Evolutionary conservation across 371 early-diverging fungal species (phyloP), one percentile per base, ranked within the genome.

Genomic region (Coemansia sp.): DNA sequence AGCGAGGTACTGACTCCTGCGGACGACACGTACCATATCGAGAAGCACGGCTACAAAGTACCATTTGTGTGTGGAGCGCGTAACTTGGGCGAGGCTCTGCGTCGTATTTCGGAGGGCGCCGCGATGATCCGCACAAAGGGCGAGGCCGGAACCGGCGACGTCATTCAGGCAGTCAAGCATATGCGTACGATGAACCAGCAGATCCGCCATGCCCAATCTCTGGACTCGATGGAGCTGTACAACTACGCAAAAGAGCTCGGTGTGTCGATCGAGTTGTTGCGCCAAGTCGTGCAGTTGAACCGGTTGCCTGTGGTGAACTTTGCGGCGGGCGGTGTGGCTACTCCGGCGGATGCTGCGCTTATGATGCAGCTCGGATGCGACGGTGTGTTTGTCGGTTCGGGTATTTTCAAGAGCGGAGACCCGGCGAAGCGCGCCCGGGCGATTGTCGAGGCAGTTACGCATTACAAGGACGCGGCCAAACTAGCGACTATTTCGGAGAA

Each of bases 321-420:
- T 85, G 96, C 97, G 71, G 97, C 96, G 63, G 98, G 97, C 75
- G 98, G 98, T 82, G 88, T 98, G 72, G 96, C 96, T 39, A 96
- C 97, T 39, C 98, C 97, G 51, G 96, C 96, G 18, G 98, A 98
- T 86, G 97, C 97, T 65, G 98, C 96, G 28, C 80, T 95, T 67
- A 94, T 97, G 94, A 94, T 95, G 94, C 96, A 95, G 84, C 88
- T 96, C 65, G 98, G 98, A 67, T 93, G 95, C 84, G 98, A 98
- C 83, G 98, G 98, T 84, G 96, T 98, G 74, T 92, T 93, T 74
- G 92, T 93, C 50, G 92, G 92, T 56, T 89, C 91, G 5, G 93
- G 91, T 60, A 91, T 93, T 81, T 93, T 93, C 86, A 93, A 94
- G 86, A 93, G 94, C 61, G 96, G 94, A 44, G 91, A 98, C 80